Base-by-base conservation (phyloP, 441 rosid species). In the Euphorbia schlechtendalii region DNA sequence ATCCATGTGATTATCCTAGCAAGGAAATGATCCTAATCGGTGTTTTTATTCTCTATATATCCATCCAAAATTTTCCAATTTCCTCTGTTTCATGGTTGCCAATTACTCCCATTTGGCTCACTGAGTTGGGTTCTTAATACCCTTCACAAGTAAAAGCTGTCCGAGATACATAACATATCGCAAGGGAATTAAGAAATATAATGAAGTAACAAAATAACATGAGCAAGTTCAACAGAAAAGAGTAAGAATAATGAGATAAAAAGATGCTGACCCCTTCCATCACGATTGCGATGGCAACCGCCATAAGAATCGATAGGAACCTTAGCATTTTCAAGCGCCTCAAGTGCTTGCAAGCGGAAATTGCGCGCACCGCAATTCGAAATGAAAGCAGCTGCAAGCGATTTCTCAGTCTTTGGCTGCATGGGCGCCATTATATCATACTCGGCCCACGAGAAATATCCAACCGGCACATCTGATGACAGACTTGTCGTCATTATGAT, bases 391-490 rank as follows among this genome's bases (percentile, higher is more conserved):
- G 94, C 94, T 63, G 98, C 98, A 46, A 80, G 75, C 70, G 94
- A 86, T 63, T 70, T 90, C 79, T 92, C 95, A 3, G 88, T 83
- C 81, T 92, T 92, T 71, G 92, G 83, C 73, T 82, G 77, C 76
- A 85, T 61, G 1, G 92, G 92, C 27, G 96, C 91, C 97, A 90
- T 90, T 56, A 90, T 78, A 79, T 90, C 86, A 76, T 92, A 92
- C 75, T 92, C 92, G 14, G 90, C 90, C 98, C 98, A 92, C 30
- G 98, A 92, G 75, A 90, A 92, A 62, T 92, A 92, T 60, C 97
- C 96, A 67, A 92, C 96, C 52, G 96, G 97, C 67, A 90, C 92
- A 81, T 92, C 96, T 57, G 97, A 92, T 56, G 95, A 92, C 34
- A 90, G 87, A 79, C 97, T 92, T 28, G 97, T 90, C 15, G 98